phyloP scores from a whole-genome alignment of 176 grass and related monocot genomes.

The Elymus sibiricus region DNA sequence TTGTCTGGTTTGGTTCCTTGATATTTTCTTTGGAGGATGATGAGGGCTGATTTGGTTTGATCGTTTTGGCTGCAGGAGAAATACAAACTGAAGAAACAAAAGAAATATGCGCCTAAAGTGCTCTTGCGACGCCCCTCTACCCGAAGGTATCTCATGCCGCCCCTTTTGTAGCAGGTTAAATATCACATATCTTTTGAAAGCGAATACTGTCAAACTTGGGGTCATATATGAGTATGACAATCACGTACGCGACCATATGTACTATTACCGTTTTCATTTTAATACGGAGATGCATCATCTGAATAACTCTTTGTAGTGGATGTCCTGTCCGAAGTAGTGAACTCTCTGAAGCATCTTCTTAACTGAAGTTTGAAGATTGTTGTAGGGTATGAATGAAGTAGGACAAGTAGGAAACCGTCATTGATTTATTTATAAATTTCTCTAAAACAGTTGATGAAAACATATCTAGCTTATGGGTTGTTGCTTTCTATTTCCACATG shows the following conservation, averaged over 20 bases:
- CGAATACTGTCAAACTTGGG: not conserved
- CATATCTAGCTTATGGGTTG: not conserved
- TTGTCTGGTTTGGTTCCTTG: not conserved
- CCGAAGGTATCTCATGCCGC: conserved; percentile 47
- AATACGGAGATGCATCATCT: not conserved
- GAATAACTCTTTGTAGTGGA: too few species aligned
- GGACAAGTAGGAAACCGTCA: not conserved
- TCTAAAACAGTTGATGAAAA: not conserved
- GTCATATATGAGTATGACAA: not conserved
- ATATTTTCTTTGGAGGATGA: not conserved
- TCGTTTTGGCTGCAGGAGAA: conserved; percentile 62
- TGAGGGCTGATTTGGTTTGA: not conserved
- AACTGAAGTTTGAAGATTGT: not conserved
- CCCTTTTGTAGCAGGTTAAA: not conserved
- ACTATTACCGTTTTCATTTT: not conserved
- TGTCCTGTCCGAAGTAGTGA: not conserved
- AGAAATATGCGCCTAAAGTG: conserved; percentile 97
- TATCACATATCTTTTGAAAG: not conserved
- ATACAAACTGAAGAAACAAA: conserved; percentile 98
- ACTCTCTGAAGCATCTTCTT: not conserved
- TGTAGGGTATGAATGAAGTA: not conserved
- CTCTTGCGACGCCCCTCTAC: conserved; percentile 73
- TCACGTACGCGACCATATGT: not conserved
- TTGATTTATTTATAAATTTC: not conserved
- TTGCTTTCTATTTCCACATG: not conserved